phyloP scores from a whole-genome alignment of 768 basidiomycete species.

The Podaxis sp. region DNA sequence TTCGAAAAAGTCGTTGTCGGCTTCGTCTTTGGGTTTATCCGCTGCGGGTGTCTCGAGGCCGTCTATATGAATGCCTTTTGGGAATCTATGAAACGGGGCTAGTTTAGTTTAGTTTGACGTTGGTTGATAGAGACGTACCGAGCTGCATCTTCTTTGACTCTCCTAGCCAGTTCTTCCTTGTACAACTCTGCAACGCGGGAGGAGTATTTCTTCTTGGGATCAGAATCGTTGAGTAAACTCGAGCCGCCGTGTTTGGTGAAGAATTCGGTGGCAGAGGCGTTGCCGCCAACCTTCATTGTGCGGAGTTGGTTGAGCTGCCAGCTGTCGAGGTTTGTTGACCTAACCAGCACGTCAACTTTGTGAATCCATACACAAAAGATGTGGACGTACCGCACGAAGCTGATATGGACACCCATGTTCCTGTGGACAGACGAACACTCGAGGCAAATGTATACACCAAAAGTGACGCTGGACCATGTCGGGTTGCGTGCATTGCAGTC shows the following conservation, averaged over 20 bases:
- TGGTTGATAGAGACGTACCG: conserved; percentile 43
- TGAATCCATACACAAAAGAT: neutral
- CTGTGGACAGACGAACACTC: conserved; percentile 95
- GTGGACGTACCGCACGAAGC: conserved; percentile 80
- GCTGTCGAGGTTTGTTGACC: conserved; percentile 94
- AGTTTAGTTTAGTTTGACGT: neutral
- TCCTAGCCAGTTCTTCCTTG: conserved; percentile 83
- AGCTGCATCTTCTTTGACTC: conserved; percentile 72
- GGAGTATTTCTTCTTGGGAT: conserved; percentile 89
- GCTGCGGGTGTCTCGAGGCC: conserved; percentile 55
- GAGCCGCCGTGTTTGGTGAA: conserved; percentile 85
- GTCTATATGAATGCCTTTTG: conserved; percentile 76
- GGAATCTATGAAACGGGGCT: conserved; percentile 50
- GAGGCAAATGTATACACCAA: conserved; percentile 95
- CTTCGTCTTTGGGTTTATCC: conserved; percentile 29
- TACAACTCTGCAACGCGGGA: conserved; percentile 83
- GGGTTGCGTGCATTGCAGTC: conserved; percentile 96
- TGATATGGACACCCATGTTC: conserved; percentile 98
- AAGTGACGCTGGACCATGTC: conserved; percentile 96
- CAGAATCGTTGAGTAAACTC: conserved; percentile 64
- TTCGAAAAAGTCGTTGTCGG: conserved; percentile 94
- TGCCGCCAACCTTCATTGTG: conserved; percentile 96
- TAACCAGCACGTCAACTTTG: conserved; percentile 25
- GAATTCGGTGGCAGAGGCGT: conserved; percentile 82
- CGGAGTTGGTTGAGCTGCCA: conserved; percentile 92